Base-by-base conservation (phyloP, 2,329 filamentous ascomycete genomes). In the Xylariaceae sp. region DNA sequence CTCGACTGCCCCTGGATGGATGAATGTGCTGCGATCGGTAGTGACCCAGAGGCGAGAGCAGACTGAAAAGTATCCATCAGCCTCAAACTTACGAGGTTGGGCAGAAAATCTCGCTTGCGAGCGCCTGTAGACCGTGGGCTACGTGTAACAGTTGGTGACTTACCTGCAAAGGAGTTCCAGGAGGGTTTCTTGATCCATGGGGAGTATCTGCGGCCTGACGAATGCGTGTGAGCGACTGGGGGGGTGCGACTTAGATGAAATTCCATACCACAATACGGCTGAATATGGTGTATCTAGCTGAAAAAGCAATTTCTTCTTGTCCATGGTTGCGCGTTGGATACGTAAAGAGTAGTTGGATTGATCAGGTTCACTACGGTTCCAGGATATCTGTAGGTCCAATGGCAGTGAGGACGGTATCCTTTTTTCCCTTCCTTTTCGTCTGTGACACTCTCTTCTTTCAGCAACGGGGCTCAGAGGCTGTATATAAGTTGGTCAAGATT, bases 81-180 rank as follows among this genome's bases (percentile, higher is more conserved):
- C 40, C 46, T 37, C 29, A 29, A 48, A 13, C 4, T 29, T 15
- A 53, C 49, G 8, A 37, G 22, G 8, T 2, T 42, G 12, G 16
- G 42, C n/a, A 4, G 15, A 6, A 32, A 10, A 37, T 16, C 16
- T 43, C n/a, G 39, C 30, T 29, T 26, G 21, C 5, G 21, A 19
- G 6, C 12, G 15, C 15, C 2, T 16, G 16, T 18, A 15, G 16
- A 19, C 18, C 6, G 15, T 16, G 26, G 15, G 4, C 4, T 22
- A 3, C 12, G 12, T 21, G 26, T 30, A 34, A 8, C 9, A 34
- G 10, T n/a, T 26, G 10, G 3, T 15, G 19, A 70, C 73, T 62
- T 76, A 88, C 86, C 75, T 79, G 79, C 81, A 87, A 5, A 88
- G 74, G 46, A 89, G 73, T 58, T 88, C 84, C 9, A 88, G 66